Evolutionary conservation across 1,284 basidiomycete genomes (phyloP), one percentile per base, ranked within the genome.

Genomic region (Malassezia brasiliensis): DNA sequence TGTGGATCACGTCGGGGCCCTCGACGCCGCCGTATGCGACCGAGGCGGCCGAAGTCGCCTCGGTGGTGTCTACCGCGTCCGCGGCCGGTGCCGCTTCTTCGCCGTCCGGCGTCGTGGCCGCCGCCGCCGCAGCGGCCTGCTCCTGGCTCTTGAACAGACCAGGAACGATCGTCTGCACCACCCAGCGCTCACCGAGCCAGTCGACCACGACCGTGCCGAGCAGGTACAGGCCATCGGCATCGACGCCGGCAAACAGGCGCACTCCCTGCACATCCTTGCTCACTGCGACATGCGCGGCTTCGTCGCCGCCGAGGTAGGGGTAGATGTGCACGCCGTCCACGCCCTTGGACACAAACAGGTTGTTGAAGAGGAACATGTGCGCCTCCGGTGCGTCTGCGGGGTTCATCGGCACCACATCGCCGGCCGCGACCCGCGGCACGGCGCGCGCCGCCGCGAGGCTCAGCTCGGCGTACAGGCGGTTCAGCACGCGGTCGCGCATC

Each of bases 291-390:
- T 79, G 78, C 25, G 79, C 79, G 5, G 81, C 81, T 42, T 78
- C 80, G 63, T 80, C 78, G n/a, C 80, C 80, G 34, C 81, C 81
- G 44, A 80, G 67, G 64, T 81, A 79, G 4, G 77, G 70, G 67
- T 79, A 81, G 17, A 79, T 76, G 54, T 78, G 78, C 62, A 80
- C 78, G 30, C 78, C 78, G 68, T 82, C 80, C 60, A 79, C 77
- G 14, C 80, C 81, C 59, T 79, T 79, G 57, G 79, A 80, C 69
- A 80, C 78, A 62, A 82, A 80, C 65, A 82, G 78, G 75, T 82
- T 81, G 73, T 79, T 79, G 62, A 77, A 73, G 28, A 82, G 76
- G 72, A 77, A 81, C 76, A 81, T 82, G 72, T 80, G 79, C 19
- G 79, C 77, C 46, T 77, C 74, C 10, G 76, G 53, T 19, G 78